These are phyloP conservation scores for Lipomyces sp. DNA, from an alignment of 805 yeast genomes.

Conservation along the genomic window DNA sequence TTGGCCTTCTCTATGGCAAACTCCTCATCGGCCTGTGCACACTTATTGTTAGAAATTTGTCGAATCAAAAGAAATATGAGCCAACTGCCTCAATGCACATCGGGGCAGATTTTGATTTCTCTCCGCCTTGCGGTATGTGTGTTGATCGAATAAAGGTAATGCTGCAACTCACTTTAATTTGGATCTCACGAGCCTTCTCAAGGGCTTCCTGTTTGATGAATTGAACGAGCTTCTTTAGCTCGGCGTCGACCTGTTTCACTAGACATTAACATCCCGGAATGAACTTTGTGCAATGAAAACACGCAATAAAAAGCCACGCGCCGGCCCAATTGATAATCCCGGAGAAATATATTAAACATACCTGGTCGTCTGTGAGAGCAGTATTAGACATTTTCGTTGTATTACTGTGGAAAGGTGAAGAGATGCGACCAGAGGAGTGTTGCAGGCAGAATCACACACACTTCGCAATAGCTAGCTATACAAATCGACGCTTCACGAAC, in stretches of 20 bases:
- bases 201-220: constrained; percentile 99
- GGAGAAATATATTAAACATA: constrained; percentile 8
- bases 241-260: constrained; percentile 68
- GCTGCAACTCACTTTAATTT: constrained; percentile 60
- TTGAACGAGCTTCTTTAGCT: constrained; percentile 96
- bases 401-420: constrained; percentile 4
- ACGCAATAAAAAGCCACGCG: too few relatives aligned
- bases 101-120: too few relatives aligned
- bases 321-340: constrained; percentile 1
- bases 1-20: constrained; percentile 97
- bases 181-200: constrained; percentile 96
- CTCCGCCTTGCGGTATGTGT: too few relatives aligned
- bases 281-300: too few relatives aligned
- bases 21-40: constrained; percentile 82
- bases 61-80: background rate
- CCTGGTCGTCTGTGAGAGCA: constrained; percentile 38
- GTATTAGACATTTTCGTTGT: constrained; percentile 36
- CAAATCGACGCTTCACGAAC: background rate
- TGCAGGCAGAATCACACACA: background rate
- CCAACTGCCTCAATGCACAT: too few relatives aligned
- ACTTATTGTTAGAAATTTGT: background rate
- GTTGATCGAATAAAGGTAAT: background rate
- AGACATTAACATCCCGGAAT: background rate
- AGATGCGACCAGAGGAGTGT: background rate
- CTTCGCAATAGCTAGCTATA: background rate